Conservation (phyloP, 257 asterid species). For the Eustoma russellianum region DNA sequence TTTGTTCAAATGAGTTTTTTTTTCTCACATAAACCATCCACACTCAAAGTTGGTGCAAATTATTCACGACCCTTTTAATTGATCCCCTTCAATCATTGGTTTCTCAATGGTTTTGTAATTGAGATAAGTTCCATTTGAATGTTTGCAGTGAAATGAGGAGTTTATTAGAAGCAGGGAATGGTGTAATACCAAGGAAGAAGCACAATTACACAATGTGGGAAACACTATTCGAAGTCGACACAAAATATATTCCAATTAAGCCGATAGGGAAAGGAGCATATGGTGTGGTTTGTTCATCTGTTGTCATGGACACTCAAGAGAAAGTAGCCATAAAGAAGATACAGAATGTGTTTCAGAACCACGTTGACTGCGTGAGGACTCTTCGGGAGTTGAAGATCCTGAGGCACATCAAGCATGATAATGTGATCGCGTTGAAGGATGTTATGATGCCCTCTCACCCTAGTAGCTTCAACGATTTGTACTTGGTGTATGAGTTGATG, state of each 20-base stretch:
- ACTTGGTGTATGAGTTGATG: conserved; percentile 41
- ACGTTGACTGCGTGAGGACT: conserved; percentile 32
- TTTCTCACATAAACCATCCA: neutral
- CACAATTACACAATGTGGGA: conserved; percentile 36
- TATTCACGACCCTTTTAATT: no score
- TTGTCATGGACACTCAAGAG: conserved; percentile 29
- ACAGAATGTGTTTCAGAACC: conserved; percentile 28
- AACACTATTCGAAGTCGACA: conserved; percentile 35
- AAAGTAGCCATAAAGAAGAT: conserved; percentile 41
- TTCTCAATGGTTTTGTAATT: neutral
- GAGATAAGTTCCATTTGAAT: neutral
- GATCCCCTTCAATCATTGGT: no score
- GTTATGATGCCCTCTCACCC: conserved; percentile 33
- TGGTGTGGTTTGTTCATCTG: conserved; percentile 39
- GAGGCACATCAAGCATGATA: conserved; percentile 29
- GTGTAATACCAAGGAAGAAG: conserved; percentile 27
- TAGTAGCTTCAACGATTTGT: conserved; percentile 29
- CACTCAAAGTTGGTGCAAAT: neutral
- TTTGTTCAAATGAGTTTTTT: neutral
- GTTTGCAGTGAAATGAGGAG: conserved; percentile 24
- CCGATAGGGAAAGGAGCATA: conserved; percentile 40
- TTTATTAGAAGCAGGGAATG: conserved; percentile 22
- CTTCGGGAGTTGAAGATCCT: conserved; percentile 36
- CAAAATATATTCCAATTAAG: conserved; percentile 33
- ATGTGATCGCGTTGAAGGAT: conserved; percentile 38